These are phyloP conservation scores for Linnemannia hyalina DNA, from an alignment of 192 early-diverging fungal genomes.

Conservation along the genomic window DNA sequence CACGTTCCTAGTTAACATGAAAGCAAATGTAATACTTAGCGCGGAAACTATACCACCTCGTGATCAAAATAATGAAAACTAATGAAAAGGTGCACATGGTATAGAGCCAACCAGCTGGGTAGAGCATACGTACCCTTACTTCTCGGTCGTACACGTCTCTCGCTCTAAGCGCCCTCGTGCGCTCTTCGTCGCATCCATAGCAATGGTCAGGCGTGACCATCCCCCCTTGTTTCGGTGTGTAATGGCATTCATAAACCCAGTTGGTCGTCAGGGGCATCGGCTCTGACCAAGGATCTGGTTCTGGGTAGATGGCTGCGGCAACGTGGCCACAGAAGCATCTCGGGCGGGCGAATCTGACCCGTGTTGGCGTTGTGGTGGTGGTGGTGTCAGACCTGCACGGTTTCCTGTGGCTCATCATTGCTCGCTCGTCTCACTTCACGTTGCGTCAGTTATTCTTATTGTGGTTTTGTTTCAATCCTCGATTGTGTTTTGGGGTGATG, in stretches of 20 bases:
- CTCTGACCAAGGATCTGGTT: background rate
- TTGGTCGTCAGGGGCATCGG: background rate
- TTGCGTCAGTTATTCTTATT: background rate
- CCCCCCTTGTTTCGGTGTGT: conserved; percentile 4
- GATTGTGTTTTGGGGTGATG: background rate
- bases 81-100: background rate
- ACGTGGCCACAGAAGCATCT: conserved; percentile 30
- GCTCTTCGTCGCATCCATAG: conserved; percentile 5
- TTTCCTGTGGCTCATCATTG: background rate
- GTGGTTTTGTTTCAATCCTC: background rate
- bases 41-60: background rate
- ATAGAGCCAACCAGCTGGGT: background rate
- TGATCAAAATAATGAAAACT: background rate
- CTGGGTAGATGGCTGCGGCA: conserved; percentile 17
- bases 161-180: background rate
- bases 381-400: background rate
- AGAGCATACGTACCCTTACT: background rate
- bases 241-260: conserved; percentile 38
- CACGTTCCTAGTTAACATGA: background rate
- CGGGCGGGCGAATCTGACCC: conserved; percentile 12
- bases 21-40: background rate
- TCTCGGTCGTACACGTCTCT: background rate
- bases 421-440: background rate
- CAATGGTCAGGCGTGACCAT: conserved; percentile 24
- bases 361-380: background rate